Percentiles rank a stretch among this genome's conserved stretches.
These are phyloP conservation scores for Diplotaxis tenuifolia DNA, from an alignment of 345 rosid species.

Conservation along the genomic window DNA sequence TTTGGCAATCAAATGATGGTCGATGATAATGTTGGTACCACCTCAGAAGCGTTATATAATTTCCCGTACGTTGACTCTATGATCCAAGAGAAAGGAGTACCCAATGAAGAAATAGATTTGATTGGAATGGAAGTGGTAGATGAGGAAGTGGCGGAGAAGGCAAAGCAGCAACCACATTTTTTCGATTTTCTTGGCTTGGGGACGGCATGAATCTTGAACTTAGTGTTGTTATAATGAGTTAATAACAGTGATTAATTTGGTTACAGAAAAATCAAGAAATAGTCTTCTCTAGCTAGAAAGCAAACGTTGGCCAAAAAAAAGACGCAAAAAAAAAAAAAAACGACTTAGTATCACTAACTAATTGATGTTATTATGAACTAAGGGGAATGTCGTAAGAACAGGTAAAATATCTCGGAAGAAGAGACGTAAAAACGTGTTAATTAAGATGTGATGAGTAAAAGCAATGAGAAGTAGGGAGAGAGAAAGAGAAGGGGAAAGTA, in stretches of 20 bases:
- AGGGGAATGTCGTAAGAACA: background rate
- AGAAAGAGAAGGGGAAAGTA: background rate
- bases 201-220: conserved; percentile 15
- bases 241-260: conserved; percentile 5
- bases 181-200: conserved; percentile 44
- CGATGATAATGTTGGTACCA: conserved; percentile 19
- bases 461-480: background rate
- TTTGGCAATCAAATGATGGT: conserved; percentile 30
- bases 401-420: background rate
- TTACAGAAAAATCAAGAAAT: background rate
- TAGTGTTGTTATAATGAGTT: background rate
- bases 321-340: too few relatives aligned
- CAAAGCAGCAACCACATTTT: conserved; percentile 30
- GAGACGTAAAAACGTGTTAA: conserved; percentile 5
- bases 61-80: background rate
- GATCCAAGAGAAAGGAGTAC: conserved; percentile 15
- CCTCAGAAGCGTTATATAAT: conserved; percentile 15
- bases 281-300: background rate
- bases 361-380: background rate
- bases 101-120: conserved; percentile 13
- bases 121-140: conserved; percentile 12
- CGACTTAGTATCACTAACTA: too few relatives aligned
- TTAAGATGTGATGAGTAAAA: conserved; percentile 10
- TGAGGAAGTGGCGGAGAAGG: conserved; percentile 13
- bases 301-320: too few relatives aligned